These are phyloP conservation scores for Houttuynia cordata DNA, from an alignment of 164 flowering plant genomes.

Conservation along the genomic window DNA sequence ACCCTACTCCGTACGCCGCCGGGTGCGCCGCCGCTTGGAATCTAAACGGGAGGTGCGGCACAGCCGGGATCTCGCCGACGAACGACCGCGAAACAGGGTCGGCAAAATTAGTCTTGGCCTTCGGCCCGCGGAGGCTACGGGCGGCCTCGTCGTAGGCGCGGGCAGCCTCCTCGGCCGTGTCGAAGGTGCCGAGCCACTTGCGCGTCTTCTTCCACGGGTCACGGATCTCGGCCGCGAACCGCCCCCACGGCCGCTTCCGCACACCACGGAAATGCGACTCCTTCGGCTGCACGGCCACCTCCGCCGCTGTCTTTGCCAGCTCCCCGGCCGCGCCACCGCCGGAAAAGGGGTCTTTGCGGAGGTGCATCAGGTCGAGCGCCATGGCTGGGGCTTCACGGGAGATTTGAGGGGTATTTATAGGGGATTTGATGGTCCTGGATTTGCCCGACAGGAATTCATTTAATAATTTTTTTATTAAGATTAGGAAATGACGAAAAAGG, in stretches of 20 bases:
- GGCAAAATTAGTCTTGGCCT: conserved; percentile 46
- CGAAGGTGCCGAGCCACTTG: conserved; percentile 46
- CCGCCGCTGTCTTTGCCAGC: conserved; percentile 28
- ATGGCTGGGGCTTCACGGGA: too few relatives aligned
- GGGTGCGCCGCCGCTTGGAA: neutral
- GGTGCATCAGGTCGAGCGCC: conserved; percentile 27
- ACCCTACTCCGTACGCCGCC: conserved; percentile 4
- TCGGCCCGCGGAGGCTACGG: conserved; percentile 33
- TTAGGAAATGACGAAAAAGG: neutral
- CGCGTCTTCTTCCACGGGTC: conserved; percentile 52
- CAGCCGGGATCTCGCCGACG: conserved; percentile 2
- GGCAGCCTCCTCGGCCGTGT: conserved; percentile 42
- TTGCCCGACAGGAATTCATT: conserved; percentile 25
- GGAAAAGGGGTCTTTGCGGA: conserved; percentile 10
- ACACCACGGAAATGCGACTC: conserved; percentile 37
- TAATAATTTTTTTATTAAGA: neutral
- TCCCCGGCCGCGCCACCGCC: conserved; percentile 24
- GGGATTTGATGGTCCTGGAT: conserved; percentile 17
- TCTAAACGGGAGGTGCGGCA: conserved; percentile 9
- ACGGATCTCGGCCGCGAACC: conserved; percentile 46
- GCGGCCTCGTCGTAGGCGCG: conserved; percentile 44
- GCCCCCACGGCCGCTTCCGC: conserved; percentile 44
- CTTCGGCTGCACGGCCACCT: conserved; percentile 28
- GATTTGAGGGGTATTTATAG: conserved; percentile 24
- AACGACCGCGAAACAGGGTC: conserved; percentile 3